Evolutionary conservation across 1,139 yeast species (phyloP), one percentile per base, ranked within the genome.

Genomic region (Debaryomyces coudertii): DNA sequence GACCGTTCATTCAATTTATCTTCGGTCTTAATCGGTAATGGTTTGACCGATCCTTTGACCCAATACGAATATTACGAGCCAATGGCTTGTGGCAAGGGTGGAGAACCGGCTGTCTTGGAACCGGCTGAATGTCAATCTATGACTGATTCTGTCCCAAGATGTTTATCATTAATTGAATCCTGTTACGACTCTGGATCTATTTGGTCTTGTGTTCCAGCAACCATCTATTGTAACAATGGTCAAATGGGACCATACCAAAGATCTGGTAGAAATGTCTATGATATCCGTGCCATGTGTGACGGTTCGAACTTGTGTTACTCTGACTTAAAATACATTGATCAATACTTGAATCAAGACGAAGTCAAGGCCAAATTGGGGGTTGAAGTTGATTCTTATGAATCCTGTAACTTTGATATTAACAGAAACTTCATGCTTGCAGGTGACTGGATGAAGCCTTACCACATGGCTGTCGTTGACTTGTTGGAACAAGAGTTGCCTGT

Each of bases 11-110:
- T 93, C 74, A 82, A 90, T 66, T 79, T 93, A 63, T 78, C 92
- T 22, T 89, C 97, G 5, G 90, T 93, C 36, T 71, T 93, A 68
- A 92, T 93, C 62, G 99, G 99, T 63, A 93, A 93, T 65, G 99
- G 99, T 48, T 81, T 93, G 62, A 90, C 97, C 45, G 98, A 93
- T 68, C 92, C 96, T 12, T 80, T 89, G 65, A 82, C 83, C 52
- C 99, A 93, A 73, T 88, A 87, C 67, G 87, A 85, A 57, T 83
- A 83, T 67, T 93, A 90, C 70, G 87, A 88, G 71, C 96, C 95
- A 66, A 93, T 93, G 99, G 98, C 97, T 8, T 93, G 99, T 70
- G 97, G 97, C 54, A 76, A 82, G 60, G 96, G 96, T 61, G 98
- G 97, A 40, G 87, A 84, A 55, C 86, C 87, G 34, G 76, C 95